A percentile compares a stretch with the other conserved stretches of the same genome.
These are phyloP conservation scores for Russula brevipes DNA, from an alignment of 768 basidiomycete genomes.

Conservation along the genomic window DNA sequence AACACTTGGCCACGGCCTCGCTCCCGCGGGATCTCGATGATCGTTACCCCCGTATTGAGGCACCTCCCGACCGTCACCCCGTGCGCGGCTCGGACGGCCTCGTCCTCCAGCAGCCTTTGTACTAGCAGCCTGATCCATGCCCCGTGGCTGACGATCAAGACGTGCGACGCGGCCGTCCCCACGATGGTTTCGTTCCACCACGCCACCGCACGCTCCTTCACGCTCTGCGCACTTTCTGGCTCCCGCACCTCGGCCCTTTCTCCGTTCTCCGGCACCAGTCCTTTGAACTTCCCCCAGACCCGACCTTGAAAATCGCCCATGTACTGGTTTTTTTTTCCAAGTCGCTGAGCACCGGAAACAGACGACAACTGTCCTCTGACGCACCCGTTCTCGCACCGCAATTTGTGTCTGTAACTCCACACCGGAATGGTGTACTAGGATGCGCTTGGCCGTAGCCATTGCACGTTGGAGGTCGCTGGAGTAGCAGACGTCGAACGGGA, in stretches of 20 bases:
- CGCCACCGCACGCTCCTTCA: constrained; percentile 39
- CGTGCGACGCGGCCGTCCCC: not conserved
- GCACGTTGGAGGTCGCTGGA: constrained; percentile 73
- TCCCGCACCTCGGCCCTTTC: constrained; percentile 20
- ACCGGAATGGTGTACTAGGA: constrained; percentile 50
- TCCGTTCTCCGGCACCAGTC: not conserved
- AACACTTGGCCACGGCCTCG: constrained; percentile 39
- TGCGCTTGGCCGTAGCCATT: constrained; percentile 62
- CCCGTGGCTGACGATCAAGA: constrained; percentile 65
- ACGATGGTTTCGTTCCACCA: constrained; percentile 60
- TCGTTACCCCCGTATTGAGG: constrained; percentile 53
- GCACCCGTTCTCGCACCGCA: constrained; percentile 62
- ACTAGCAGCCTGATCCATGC: constrained; percentile 56
- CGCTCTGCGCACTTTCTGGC: constrained; percentile 15
- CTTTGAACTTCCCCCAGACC: not conserved
- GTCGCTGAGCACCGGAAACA: not conserved
- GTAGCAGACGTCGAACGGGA: constrained; percentile 55
- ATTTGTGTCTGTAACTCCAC: constrained; percentile 40
- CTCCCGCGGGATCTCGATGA: constrained; percentile 46
- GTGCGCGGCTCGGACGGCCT: constrained; percentile 36
- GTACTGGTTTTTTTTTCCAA: constrained; percentile 35
- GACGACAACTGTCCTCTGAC: constrained; percentile 21
- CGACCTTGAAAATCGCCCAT: constrained; percentile 61
- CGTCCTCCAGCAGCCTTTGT: constrained; percentile 40
- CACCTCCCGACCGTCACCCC: constrained; percentile 35